Evolutionary conservation across 2,329 filamentous ascomycete species (phyloP), one percentile per base, ranked within the genome.

Genomic region (Alternaria sp.): DNA sequence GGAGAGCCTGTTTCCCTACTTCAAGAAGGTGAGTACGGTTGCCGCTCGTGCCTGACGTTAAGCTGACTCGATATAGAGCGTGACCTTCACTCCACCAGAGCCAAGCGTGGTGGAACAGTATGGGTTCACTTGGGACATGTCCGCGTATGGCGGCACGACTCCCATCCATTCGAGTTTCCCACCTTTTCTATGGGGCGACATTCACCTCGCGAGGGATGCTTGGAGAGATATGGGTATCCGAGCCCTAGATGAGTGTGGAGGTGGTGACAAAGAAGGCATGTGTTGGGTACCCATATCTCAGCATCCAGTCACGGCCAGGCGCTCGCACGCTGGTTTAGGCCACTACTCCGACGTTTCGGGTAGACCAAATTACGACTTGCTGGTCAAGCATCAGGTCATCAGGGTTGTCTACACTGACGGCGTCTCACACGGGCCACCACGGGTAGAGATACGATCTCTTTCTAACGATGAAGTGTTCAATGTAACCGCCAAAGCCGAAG

Each of bases 371-470:
- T 68, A 66, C 43, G 60, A 68, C 30, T 25, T 68, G 12, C 45
- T 68, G 10, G 46, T 57, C 15, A 46, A 47, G 10, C 50, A 54
- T 23, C 57, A 59, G 43, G 66, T 64, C 8, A 49, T 45, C 5
- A 58, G 51, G 28, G 50, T 66, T 10, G 13, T 54, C 12, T 64
- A 61, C 47, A 36, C 46, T 15, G 12, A 57, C 36, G 58, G 49
- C 17, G 26, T 44, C 15, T 32, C 25, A 23, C n/a, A 28, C 44
- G 62, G 62, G 9, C 57, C 57, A 13, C 56, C 56, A 19, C 25
- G 15, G 12, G 61, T 59, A 9, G 10, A 87, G 85, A 25, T 50
- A 19, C 32, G 74, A n/a, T 54, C 30, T 54, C 21, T 40, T 13
- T 21, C 21, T 5, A 19, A 17, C 17, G 44, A 40, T 28, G n/a